phyloP scores from a whole-genome alignment of 768 basidiomycete genomes.

The Kondoa malvinella region DNA sequence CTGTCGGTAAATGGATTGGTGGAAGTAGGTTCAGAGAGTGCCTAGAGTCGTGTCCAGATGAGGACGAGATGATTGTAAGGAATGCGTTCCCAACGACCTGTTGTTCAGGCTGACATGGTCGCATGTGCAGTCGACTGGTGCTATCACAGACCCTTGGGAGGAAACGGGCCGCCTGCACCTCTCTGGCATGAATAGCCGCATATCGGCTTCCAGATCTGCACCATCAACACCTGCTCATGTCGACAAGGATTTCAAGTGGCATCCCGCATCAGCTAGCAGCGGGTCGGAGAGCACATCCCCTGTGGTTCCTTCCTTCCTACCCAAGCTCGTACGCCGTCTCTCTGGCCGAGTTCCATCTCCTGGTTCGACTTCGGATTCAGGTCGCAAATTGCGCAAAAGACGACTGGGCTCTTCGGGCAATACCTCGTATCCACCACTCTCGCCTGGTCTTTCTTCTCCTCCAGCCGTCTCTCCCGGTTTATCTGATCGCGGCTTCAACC shows the following conservation, averaged over 20 bases:
- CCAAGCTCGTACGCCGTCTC: neutral
- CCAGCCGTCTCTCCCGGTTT: neutral
- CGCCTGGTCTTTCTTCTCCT: neutral
- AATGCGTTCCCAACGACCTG: neutral
- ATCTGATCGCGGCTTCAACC: neutral
- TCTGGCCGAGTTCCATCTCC: neutral
- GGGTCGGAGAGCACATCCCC: too few relatives aligned
- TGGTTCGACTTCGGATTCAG: neutral
- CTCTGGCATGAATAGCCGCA: neutral
- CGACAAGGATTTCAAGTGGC: neutral
- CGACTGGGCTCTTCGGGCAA: neutral
- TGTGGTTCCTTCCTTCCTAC: neutral
- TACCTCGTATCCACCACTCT: neutral
- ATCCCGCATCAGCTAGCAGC: too few relatives aligned
- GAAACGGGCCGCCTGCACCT: neutral
- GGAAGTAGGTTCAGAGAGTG: neutral
- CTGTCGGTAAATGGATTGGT: neutral
- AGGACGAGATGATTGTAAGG: neutral
- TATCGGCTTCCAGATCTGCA: neutral
- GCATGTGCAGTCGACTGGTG: neutral
- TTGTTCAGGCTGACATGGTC: neutral
- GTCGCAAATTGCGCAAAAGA: neutral
- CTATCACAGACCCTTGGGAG: neutral
- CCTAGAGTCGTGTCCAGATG: neutral
- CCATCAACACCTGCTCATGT: neutral